A percentile compares a stretch with the other conserved stretches of the same genome.
Conservation (phyloP, 805 yeast genomes). For the Candida coquimbonensis region DNA sequence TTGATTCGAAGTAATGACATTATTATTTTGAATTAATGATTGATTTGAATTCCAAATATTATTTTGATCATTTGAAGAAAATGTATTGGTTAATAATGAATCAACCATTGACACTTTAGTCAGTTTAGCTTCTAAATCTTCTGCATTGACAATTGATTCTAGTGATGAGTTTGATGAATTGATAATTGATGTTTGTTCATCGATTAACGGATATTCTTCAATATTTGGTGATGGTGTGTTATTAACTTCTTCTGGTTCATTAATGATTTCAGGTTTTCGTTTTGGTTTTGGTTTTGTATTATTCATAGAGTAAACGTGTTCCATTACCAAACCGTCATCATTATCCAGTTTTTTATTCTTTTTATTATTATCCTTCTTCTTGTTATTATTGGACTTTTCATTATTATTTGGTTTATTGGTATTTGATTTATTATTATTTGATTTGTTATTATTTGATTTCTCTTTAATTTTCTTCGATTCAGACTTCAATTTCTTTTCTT, state of each 20-base stretch:
- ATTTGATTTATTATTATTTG: background rate
- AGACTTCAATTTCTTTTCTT: background rate
- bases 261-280: no score
- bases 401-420: background rate
- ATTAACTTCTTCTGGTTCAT: no score
- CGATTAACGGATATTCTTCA: background rate
- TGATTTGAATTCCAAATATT: slow-evolving; percentile 2
- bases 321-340: background rate
- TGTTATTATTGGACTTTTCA: background rate
- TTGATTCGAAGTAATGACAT: background rate
- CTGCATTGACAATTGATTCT: slow-evolving; percentile 2
- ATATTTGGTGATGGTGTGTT: background rate
- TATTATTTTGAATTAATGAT: background rate
- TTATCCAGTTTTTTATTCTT: background rate
- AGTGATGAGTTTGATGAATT: background rate
- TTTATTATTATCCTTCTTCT: background rate
- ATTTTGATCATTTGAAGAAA: background rate
- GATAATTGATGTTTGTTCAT: background rate
- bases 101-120: slow-evolving; percentile 1
- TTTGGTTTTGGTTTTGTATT: background rate
- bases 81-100: slow-evolving; percentile 1
- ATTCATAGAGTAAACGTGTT: background rate
- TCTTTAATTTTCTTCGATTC: background rate
- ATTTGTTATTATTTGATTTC: background rate
- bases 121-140: slow-evolving; percentile 9